These are phyloP conservation scores for Candida michaelii DNA, from an alignment of 805 yeast species.

Conservation along the genomic window DNA sequence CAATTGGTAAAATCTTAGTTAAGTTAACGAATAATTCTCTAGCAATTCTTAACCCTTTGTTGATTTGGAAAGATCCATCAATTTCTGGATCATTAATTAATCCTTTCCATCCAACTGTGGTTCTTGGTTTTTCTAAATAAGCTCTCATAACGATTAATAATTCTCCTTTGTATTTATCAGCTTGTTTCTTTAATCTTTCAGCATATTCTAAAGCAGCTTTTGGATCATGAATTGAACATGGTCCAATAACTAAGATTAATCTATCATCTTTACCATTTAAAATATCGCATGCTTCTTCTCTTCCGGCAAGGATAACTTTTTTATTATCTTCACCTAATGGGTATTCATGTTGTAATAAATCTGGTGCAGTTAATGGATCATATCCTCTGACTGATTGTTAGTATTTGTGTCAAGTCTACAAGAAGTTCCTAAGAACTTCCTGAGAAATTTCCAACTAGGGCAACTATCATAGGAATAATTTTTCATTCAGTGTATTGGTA, in stretches of 20 bases:
- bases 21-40: conserved; percentile 82
- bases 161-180: conserved; percentile 73
- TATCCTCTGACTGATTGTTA: conserved; percentile 59
- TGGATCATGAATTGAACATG: conserved; percentile 95
- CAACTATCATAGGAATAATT: too few relatives aligned
- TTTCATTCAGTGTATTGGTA: too few relatives aligned
- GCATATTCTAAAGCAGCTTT: conserved; percentile 89
- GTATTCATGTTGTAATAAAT: conserved; percentile 79
- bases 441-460: too few relatives aligned
- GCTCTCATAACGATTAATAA: conserved; percentile 93
- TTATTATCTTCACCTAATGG: conserved; percentile 59
- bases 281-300: conserved; percentile 75
- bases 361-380: conserved; percentile 94
- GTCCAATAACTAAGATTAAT: conserved; percentile 86
- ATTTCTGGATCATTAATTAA: conserved; percentile 95
- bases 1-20: conserved; percentile 85
- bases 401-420: neutral
- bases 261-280: conserved; percentile 79
- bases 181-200: conserved; percentile 57
- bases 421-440: too few relatives aligned
- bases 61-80: conserved; percentile 88
- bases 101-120: conserved; percentile 99
- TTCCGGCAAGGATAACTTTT: conserved; percentile 69
- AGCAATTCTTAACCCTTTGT: conserved; percentile 87
- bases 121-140: conserved; percentile 96